Conservation (phyloP, 495 filamentous ascomycete genomes). For the Neurospora africana region DNA sequence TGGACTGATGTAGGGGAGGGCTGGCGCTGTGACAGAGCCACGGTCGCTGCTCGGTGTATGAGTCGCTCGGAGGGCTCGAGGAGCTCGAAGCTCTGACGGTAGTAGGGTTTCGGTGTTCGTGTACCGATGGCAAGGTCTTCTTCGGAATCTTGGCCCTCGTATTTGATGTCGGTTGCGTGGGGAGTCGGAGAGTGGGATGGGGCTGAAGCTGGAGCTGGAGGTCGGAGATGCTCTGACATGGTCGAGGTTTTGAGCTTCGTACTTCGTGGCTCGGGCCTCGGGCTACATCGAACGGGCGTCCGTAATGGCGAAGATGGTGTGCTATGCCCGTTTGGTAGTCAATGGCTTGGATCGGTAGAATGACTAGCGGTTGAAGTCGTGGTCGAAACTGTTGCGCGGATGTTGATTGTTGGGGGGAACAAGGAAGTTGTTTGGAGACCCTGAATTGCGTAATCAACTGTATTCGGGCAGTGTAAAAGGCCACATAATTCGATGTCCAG, state of each 20-base stretch:
- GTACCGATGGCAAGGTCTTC: slow-evolving; percentile 42
- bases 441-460: not conserved
- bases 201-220: slow-evolving; percentile 8
- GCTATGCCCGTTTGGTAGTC: not conserved
- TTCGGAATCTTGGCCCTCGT: slow-evolving; percentile 12
- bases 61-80: slow-evolving; percentile 32
- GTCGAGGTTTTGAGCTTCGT: slow-evolving; percentile 2
- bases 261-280: not conserved
- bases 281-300: slow-evolving; percentile 4
- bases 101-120: slow-evolving; percentile 71
- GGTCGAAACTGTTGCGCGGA: not conserved
- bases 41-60: not conserved
- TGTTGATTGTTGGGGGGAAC: not conserved
- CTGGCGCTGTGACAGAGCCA: slow-evolving; percentile 1
- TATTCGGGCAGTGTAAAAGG: not conserved
- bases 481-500: not conserved
- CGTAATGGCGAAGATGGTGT: not conserved
- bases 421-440: not conserved
- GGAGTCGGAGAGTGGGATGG: slow-evolving; percentile 1
- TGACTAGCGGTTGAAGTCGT: not conserved
- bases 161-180: slow-evolving; percentile 5
- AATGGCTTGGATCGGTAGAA: not conserved
- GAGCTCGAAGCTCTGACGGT: slow-evolving; percentile 43
- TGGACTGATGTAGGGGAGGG: slow-evolving; percentile 20
- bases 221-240: slow-evolving; percentile 31